A percentile compares a stretch with the other conserved stretches of the same genome.
phyloP scores from a whole-genome alignment of 192 early-diverging fungal genomes.

The Backusella psychrophila region DNA sequence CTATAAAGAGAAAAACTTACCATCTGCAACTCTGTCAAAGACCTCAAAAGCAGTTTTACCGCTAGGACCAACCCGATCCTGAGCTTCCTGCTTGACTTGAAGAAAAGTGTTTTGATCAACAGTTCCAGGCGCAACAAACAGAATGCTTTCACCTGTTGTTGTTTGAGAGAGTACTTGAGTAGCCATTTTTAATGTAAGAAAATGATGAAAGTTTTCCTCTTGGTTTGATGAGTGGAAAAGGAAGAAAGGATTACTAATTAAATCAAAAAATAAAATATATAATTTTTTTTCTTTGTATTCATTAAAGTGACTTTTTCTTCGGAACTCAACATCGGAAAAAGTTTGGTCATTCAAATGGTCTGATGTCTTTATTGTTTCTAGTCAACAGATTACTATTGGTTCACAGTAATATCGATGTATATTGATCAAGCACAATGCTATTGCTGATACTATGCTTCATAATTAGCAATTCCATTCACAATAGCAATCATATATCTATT shows the following conservation, averaged over 20 bases:
- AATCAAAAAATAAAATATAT: slow-evolving; percentile 3
- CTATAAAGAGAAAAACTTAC: slow-evolving; percentile 25
- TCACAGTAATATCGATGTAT: too few species aligned
- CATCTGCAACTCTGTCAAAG: slow-evolving; percentile 70
- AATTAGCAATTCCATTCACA: too few species aligned
- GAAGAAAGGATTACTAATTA: neutral
- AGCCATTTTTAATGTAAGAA: slow-evolving; percentile 6
- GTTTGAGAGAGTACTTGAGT: slow-evolving; percentile 1
- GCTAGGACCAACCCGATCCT: slow-evolving; percentile 44
- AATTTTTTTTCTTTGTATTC: neutral
- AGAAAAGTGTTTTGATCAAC: slow-evolving; percentile 44
- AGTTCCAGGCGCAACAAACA: slow-evolving; percentile 44
- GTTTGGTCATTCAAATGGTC: neutral
- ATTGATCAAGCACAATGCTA: neutral
- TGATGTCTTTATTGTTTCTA: neutral
- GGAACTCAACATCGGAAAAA: slow-evolving; percentile 1
- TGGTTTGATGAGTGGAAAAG: neutral
- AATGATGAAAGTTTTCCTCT: neutral
- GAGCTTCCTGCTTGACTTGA: slow-evolving; percentile 37
- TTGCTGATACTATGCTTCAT: neutral
- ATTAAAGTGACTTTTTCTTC: neutral
- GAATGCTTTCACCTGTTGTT: slow-evolving; percentile 38
- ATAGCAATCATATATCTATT: too few species aligned
- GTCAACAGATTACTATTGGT: neutral
- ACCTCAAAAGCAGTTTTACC: slow-evolving; percentile 83